Percentiles rank a stretch among this genome's conserved stretches.
These are phyloP conservation scores for Lepidium didymum DNA, from an alignment of 345 rosid species.

Conservation along the genomic window DNA sequence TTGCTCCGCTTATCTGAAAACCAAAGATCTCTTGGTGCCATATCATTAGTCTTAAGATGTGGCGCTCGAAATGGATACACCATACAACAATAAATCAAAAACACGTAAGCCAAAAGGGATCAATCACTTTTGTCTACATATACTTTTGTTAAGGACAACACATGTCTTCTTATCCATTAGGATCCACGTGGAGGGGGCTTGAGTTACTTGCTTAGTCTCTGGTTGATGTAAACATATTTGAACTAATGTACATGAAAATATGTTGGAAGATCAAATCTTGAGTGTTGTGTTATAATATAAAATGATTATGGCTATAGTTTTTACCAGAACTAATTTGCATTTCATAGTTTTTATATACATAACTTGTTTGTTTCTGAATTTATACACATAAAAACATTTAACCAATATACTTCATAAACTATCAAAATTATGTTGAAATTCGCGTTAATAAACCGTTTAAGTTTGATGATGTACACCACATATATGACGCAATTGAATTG, in stretches of 20 bases:
- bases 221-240: neutral
- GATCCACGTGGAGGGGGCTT: neutral
- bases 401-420: too few species aligned
- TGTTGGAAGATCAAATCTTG: neutral
- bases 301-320: neutral
- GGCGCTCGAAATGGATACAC: conserved; percentile 9
- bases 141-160: neutral
- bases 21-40: neutral
- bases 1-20: neutral
- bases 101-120: conserved; percentile 12
- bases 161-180: neutral
- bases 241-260: neutral
- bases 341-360: too few species aligned
- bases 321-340: too few species aligned
- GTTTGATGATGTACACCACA: too few species aligned
- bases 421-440: too few species aligned
- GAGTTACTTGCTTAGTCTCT: neutral
- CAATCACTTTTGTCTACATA: neutral
- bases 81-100: neutral
- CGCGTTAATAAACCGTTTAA: too few species aligned
- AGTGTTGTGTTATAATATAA: neutral
- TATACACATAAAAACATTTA: too few species aligned
- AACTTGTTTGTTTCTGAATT: too few species aligned
- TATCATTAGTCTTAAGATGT: neutral
- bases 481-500: too few species aligned